Conservation (phyloP, 2,329 filamentous ascomycete genomes). For the Bimuria novae-zelandiae region DNA sequence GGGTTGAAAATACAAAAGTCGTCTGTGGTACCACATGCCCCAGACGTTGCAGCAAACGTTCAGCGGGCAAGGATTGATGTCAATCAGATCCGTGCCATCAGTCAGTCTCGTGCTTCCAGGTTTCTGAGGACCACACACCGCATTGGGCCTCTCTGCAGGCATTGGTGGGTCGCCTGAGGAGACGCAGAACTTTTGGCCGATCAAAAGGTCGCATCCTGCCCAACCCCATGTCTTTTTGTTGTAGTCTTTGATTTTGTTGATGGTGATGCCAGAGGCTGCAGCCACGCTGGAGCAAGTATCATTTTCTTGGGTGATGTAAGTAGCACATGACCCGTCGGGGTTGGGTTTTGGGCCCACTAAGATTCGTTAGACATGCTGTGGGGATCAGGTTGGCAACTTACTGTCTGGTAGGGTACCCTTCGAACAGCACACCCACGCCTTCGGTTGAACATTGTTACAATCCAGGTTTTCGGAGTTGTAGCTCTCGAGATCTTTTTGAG, state of each 20-base stretch:
- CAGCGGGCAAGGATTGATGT: conserved; percentile 41
- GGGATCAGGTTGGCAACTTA: neutral
- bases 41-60: conserved; percentile 52
- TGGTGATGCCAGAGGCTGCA: neutral
- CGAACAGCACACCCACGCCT: neutral
- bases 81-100: conserved; percentile 30
- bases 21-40: conserved; percentile 52
- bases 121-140: conserved; percentile 52
- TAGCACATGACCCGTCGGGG: neutral
- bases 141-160: conserved; percentile 44
- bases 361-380: neutral
- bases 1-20: conserved; percentile 50
- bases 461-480: neutral
- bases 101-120: conserved; percentile 44
- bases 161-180: conserved; percentile 23
- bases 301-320: neutral
- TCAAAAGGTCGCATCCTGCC: neutral
- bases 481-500: neutral
- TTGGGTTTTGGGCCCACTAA: neutral
- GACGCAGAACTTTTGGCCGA: neutral
- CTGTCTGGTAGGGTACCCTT: neutral
- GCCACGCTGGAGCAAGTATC: neutral
- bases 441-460: neutral
- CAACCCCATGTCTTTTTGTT: neutral
- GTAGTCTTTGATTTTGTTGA: neutral